Evolutionary conservation across 169 alveolate species (phyloP).

Genomic region (Plasmodium reichenowi): DNA sequence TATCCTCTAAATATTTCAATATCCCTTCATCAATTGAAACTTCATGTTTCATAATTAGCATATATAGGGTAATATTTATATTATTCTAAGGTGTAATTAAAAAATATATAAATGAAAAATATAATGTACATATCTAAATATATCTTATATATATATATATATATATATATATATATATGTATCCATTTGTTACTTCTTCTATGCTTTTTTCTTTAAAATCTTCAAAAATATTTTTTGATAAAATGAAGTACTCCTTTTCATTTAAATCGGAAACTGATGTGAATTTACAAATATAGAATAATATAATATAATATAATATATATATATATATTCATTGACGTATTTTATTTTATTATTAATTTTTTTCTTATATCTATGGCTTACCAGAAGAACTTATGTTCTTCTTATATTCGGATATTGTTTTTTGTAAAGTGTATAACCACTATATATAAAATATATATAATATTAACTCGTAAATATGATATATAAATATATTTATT

Average conservation of each 20-base stretch:
- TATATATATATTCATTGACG: neutral
- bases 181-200: slow-evolving; percentile 40
- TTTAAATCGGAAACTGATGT: slow-evolving; percentile 53
- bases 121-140: neutral
- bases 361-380: neutral
- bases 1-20: slow-evolving; percentile 37
- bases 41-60: slow-evolving; percentile 32
- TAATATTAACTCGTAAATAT: neutral
- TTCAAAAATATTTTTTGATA: slow-evolving; percentile 61
- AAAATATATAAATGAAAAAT: neutral
- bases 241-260: slow-evolving; percentile 58
- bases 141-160: neutral
- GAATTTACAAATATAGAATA: slow-evolving; percentile 3
- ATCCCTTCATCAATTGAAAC: slow-evolving; percentile 15
- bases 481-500: neutral
- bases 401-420: slow-evolving; percentile 57
- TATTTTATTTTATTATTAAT: neutral
- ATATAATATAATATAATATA: neutral
- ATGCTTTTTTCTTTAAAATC: slow-evolving; percentile 49
- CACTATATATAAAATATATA: slow-evolving; percentile 28
- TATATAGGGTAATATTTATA: slow-evolving; percentile 25
- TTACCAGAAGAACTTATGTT: slow-evolving; percentile 65
- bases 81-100: slow-evolving; percentile 11
- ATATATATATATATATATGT: neutral
- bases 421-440: slow-evolving; percentile 44